Percentiles rank a stretch among this genome's conserved stretches.
phyloP scores from a whole-genome alignment of 495 filamentous ascomycete species.

The Penicillium crystallinum region DNA sequence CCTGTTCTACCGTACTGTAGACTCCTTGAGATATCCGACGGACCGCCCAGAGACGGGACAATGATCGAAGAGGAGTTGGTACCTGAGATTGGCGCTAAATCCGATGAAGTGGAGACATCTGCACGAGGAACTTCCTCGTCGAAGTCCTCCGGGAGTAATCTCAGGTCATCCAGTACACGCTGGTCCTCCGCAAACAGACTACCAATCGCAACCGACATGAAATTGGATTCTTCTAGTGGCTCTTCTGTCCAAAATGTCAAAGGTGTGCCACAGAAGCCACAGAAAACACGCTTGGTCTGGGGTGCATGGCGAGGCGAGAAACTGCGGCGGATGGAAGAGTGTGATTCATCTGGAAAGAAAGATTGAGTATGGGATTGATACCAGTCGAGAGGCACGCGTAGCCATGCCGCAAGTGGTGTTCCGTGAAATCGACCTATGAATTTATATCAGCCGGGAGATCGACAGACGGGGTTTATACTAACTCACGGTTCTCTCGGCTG shows the following conservation, averaged over 20 bases:
- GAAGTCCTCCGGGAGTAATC: slow-evolving; percentile 51
- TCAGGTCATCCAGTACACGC: slow-evolving; percentile 60
- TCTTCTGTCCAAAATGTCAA: slow-evolving; percentile 75
- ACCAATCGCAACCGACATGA: slow-evolving; percentile 68
- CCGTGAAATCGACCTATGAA: slow-evolving; percentile 57
- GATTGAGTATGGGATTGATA: slow-evolving; percentile 66
- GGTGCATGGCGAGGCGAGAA: slow-evolving; percentile 59
- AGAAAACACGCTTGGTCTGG: slow-evolving; percentile 68
- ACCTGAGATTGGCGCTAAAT: slow-evolving; percentile 1
- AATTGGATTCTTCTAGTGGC: slow-evolving; percentile 62
- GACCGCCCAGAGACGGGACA: slow-evolving; percentile 17
- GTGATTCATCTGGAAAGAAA: slow-evolving; percentile 74
- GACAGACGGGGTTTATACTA: neutral
- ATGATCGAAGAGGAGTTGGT: slow-evolving; percentile 15
- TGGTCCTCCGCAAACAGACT: slow-evolving; percentile 64
- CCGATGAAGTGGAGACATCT: slow-evolving; percentile 7
- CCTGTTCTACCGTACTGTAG: slow-evolving; percentile 34
- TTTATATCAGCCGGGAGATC: slow-evolving; percentile 9
- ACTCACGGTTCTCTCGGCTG: slow-evolving; percentile 59
- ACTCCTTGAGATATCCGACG: slow-evolving; percentile 17
- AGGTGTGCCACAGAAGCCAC: slow-evolving; percentile 83
- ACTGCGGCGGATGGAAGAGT: slow-evolving; percentile 60
- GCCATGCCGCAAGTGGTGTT: slow-evolving; percentile 67
- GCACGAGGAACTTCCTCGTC: slow-evolving; percentile 34
- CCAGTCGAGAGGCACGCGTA: slow-evolving; percentile 73